Evolutionary conservation across 371 early-diverging fungal species (phyloP).

Genomic region (Apophysomyces elegans): DNA sequence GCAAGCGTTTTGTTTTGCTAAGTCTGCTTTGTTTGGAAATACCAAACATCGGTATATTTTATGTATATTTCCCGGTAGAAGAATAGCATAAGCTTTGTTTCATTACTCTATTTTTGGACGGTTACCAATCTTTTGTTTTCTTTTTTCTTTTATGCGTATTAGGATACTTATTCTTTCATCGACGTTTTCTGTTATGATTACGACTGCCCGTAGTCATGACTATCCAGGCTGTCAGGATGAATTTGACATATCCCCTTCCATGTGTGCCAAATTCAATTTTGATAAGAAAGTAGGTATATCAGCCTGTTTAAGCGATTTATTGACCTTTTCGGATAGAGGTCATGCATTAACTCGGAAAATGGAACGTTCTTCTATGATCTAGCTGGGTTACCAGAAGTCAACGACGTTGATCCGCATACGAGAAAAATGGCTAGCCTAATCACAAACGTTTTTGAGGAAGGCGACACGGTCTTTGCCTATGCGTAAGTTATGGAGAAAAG

Average conservation of each 20-base stretch:
- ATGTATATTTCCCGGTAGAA: too few relatives aligned
- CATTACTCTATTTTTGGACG: too few relatives aligned
- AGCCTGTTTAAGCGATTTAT: constrained; percentile 10
- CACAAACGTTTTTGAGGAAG: constrained; percentile 49
- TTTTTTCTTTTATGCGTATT: neutral
- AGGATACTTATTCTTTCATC: too few relatives aligned
- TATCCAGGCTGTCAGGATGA: constrained; percentile 20
- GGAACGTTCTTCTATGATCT: constrained; percentile 39
- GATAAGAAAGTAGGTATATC: constrained; percentile 18
- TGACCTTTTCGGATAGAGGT: constrained; percentile 11
- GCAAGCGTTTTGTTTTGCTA: too few relatives aligned
- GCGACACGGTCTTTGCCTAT: constrained; percentile 34
- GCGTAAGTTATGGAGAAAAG: constrained; percentile 26
- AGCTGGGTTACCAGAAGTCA: constrained; percentile 25
- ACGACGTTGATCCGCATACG: constrained; percentile 14
- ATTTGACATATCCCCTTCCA: constrained; percentile 11
- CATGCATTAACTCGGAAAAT: constrained; percentile 26
- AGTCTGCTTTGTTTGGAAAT: too few relatives aligned
- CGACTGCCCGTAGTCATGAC: neutral
- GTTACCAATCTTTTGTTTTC: too few relatives aligned
- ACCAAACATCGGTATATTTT: too few relatives aligned
- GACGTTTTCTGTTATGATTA: neutral
- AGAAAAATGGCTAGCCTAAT: constrained; percentile 37
- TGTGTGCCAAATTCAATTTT: constrained; percentile 31
- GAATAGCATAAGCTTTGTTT: too few relatives aligned